Evolutionary conservation across 1,284 basidiomycete genomes (phyloP), one percentile per base, ranked within the genome.

Genomic region (Cystobasidiaceae sp.): DNA sequence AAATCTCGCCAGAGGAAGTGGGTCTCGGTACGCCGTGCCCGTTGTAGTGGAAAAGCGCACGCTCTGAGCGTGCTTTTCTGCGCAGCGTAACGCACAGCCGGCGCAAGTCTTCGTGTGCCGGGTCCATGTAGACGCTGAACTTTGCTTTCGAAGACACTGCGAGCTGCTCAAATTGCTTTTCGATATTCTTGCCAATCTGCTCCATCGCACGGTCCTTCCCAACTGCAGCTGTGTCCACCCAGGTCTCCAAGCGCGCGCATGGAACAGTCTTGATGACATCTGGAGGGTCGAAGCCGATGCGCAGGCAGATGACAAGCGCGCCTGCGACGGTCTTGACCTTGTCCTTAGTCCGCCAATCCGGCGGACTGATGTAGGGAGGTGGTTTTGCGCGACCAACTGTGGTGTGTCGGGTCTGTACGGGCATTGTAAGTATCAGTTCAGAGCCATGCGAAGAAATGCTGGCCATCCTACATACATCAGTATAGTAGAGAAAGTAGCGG

Each of bases 21-120:
- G 94, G 96, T 74, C 93, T 94, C 1, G 96, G 94, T 15, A 98
- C 94, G 33, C 94, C 94, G 71, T 97, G 96, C 2, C 94, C 96
- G 73, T 98, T 98, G 80, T 98, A 98, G 79, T 98, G 93, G 78
- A 97, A 97, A 34, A 97, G 81, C 13, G 93, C 87, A 1, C 96
- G 87, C 74, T 98, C 96, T 57, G 94, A 90, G 75, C 93, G 91
- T 2, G 94, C 92, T 58, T 87, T 85, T 74, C 89, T 89, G 61
- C 94, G 86, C 56, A 96, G 79, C 34, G 84, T 86, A 66, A 87
- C 83, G 75, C 93, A 97, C 74, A 93, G 90, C 63, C 89, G 87
- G 74, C 90, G 89, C 45, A 94, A 83, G 73, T 98, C 94, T 74
- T 97, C 93, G 69, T 94, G 88, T 0, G 90, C 89, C 8, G 96